These are phyloP conservation scores for Lolium rigidum DNA, from an alignment of 176 grass and related monocot genomes.

Conservation along the genomic window DNA sequence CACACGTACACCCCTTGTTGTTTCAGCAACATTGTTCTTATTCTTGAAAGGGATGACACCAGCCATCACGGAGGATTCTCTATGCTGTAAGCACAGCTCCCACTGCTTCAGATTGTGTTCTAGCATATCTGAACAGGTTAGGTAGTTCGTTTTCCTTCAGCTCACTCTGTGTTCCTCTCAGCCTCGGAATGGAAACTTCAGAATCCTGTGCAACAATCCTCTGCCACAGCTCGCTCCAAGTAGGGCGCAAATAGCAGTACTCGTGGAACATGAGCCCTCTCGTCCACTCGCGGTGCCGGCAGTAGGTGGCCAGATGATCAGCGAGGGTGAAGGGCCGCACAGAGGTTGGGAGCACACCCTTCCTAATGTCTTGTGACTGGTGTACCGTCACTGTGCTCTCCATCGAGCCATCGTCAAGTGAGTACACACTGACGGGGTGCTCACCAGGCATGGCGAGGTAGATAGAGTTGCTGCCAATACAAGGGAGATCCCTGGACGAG, in stretches of 20 bases:
- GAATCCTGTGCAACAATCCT: neutral
- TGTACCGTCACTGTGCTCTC: neutral
- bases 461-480: neutral
- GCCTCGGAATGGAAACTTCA: neutral
- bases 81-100: neutral
- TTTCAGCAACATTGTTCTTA: too few species aligned
- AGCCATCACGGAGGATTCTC: neutral
- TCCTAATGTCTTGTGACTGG: neutral
- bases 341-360: neutral
- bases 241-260: neutral
- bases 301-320: slow-evolving; percentile 10
- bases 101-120: neutral
- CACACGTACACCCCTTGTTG: too few species aligned
- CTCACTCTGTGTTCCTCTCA: neutral
- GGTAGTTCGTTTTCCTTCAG: neutral
- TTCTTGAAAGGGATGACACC: neutral
- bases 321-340: neutral
- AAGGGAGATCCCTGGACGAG: neutral
- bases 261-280: slow-evolving; percentile 26
- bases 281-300: slow-evolving; percentile 7
- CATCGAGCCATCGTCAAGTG: neutral
- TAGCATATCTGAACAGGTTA: neutral
- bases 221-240: neutral
- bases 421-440: neutral
- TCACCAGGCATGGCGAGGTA: neutral